Conservation (phyloP, 2,329 filamentous ascomycete species). For the Colletotrichum sp. region DNA sequence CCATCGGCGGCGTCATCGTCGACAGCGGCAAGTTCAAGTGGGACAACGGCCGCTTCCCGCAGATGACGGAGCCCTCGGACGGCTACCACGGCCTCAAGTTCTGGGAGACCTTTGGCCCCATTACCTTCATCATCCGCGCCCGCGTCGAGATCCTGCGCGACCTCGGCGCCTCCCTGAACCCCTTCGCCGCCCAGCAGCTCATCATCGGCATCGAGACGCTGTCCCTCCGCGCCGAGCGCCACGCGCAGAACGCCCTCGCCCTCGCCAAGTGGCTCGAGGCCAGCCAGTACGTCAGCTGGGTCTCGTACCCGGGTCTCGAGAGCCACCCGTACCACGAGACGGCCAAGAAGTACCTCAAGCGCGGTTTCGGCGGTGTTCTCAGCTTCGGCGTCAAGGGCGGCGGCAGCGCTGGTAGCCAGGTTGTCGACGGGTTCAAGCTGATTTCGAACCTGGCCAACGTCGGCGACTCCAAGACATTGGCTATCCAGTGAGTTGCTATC, state of each 20-base stretch:
- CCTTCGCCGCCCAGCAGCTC: conserved; percentile 92
- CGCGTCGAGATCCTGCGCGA: conserved; percentile 92
- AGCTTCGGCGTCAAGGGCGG: conserved; percentile 94
- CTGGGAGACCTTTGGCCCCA: conserved; percentile 86
- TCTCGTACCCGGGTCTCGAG: conserved; percentile 88
- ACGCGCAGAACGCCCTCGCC: conserved; percentile 81
- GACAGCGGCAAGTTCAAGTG: conserved; percentile 95
- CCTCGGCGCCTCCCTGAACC: conserved; percentile 81
- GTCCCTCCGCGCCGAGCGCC: conserved; percentile 83
- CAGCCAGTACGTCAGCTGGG: conserved; percentile 87
- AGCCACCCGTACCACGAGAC: conserved; percentile 79
- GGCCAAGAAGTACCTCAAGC: conserved; percentile 85
- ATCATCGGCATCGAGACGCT: conserved; percentile 90
- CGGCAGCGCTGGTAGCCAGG: conserved; percentile 78
- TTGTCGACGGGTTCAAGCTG: conserved; percentile 94
- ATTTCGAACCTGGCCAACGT: conserved; percentile 97
- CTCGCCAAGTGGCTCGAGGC: conserved; percentile 84
- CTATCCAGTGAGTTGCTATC: conserved; percentile 69
- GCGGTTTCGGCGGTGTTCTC: conserved; percentile 88
- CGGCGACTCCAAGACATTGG: conserved; percentile 92
- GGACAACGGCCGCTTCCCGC: conserved; percentile 86
- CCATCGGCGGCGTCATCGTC: conserved; percentile 84
- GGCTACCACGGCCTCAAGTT: conserved; percentile 95
- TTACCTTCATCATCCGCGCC: conserved; percentile 83
- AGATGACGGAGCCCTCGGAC: conserved; percentile 86